Conservation (phyloP, 345 rosid genomes). For the Pistacia integerrima region DNA sequence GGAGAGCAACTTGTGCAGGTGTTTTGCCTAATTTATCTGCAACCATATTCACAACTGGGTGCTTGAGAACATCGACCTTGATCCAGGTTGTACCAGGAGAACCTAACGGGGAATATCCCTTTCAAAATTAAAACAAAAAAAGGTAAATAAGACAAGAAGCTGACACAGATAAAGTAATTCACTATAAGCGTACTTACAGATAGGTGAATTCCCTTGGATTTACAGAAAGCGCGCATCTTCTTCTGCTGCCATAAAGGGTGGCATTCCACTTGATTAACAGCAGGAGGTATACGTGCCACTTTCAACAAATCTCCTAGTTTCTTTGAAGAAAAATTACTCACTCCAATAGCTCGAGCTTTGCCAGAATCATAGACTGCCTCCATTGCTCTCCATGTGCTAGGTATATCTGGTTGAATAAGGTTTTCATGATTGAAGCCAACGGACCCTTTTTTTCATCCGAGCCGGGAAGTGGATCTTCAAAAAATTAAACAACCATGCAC, state of each 20-base stretch:
- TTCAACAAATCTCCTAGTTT: slow-evolving; percentile 69
- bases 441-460: slow-evolving; percentile 62
- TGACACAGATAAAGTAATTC: neutral
- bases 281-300: slow-evolving; percentile 73
- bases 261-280: slow-evolving; percentile 82
- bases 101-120: slow-evolving; percentile 74
- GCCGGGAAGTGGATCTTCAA: slow-evolving; percentile 86
- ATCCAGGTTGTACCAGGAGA: slow-evolving; percentile 39
- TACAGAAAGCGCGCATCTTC: slow-evolving; percentile 62
- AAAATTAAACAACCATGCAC: slow-evolving; percentile 24
- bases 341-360: slow-evolving; percentile 74
- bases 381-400: slow-evolving; percentile 85
- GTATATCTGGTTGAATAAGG: slow-evolving; percentile 57
- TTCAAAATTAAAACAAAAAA: neutral
- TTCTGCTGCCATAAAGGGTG: slow-evolving; percentile 82
- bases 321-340: slow-evolving; percentile 82
- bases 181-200: slow-evolving; percentile 52
- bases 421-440: slow-evolving; percentile 57
- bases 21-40: slow-evolving; percentile 54
- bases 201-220: slow-evolving; percentile 72
- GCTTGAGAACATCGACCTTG: slow-evolving; percentile 45
- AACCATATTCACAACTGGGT: slow-evolving; percentile 36
- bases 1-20: slow-evolving; percentile 63
- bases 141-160: neutral
- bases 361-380: slow-evolving; percentile 75